A percentile compares a stretch with the other conserved stretches of the same genome.
phyloP scores from a whole-genome alignment of 192 early-diverging fungal genomes.

The Helicostylum pulchrum region DNA sequence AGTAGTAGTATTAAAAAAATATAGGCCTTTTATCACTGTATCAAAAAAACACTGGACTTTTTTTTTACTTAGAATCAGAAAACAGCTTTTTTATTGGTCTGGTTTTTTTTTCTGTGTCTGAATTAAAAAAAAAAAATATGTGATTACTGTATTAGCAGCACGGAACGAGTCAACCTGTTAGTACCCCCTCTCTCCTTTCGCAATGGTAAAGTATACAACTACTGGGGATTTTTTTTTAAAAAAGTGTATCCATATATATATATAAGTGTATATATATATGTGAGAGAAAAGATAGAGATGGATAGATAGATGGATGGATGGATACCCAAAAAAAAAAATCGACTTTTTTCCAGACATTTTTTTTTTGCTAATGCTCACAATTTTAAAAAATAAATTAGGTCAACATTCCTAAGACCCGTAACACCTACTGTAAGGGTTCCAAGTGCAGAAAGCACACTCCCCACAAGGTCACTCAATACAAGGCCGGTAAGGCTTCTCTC shows the following conservation, averaged over 20 bases:
- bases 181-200: slow-evolving; percentile 16
- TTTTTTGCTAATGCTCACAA: no score
- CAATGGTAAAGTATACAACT: slow-evolving; percentile 8
- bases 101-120: no score
- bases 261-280: not conserved
- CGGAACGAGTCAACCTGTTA: slow-evolving; percentile 5
- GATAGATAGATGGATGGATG: slow-evolving; percentile 7
- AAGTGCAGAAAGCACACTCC: slow-evolving; percentile 98
- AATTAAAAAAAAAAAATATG: no score
- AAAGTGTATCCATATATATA: not conserved
- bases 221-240: no score
- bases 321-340: not conserved
- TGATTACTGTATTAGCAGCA: no score
- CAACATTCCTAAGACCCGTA: slow-evolving; percentile 99
- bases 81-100: no score
- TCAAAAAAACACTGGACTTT: no score
- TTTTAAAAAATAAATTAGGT: slow-evolving; percentile 52
- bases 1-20: no score
- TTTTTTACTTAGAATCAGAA: no score
- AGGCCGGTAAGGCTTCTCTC: slow-evolving; percentile 98
- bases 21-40: no score
- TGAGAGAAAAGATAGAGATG: not conserved
- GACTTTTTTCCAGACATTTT: not conserved
- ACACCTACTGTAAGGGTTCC: slow-evolving; percentile 99
- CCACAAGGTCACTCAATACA: slow-evolving; percentile 99